Evolutionary conservation across 495 filamentous ascomycete species (phyloP).

Genomic region (Trichoderma gamsii): DNA sequence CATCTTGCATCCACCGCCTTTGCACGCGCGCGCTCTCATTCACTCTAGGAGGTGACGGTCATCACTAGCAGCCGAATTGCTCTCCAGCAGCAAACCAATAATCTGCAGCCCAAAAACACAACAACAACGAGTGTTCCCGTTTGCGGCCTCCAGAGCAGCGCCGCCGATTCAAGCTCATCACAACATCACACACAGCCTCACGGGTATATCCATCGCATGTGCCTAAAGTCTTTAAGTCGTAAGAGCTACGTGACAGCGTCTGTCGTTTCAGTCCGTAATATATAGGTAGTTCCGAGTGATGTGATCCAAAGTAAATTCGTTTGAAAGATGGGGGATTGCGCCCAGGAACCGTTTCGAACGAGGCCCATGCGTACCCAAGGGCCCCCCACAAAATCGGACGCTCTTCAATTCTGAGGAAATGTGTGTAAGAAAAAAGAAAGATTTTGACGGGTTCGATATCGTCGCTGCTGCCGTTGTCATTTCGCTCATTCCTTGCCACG

Average conservation of each 20-base stretch:
- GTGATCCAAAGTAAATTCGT: slow-evolving; percentile 12
- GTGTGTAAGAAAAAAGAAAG: neutral
- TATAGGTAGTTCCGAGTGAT: slow-evolving; percentile 13
- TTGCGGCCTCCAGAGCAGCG: slow-evolving; percentile 5
- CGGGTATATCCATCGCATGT: slow-evolving; percentile 18
- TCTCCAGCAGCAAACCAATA: neutral
- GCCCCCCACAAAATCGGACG: slow-evolving; percentile 7
- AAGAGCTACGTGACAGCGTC: slow-evolving; percentile 13
- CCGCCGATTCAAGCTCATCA: slow-evolving; percentile 15
- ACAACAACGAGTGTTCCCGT: neutral
- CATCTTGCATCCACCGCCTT: slow-evolving; percentile 12
- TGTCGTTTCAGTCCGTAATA: slow-evolving; percentile 8
- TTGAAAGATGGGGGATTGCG: slow-evolving; percentile 8
- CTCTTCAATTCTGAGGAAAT: slow-evolving; percentile 11
- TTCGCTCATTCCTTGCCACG: neutral
- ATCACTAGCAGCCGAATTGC: neutral
- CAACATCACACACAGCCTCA: slow-evolving; percentile 14
- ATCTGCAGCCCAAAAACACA: neutral
- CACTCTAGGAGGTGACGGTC: slow-evolving; percentile 2
- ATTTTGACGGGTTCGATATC: slow-evolving; percentile 2
- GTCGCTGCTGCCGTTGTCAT: neutral
- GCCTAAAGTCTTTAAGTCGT: slow-evolving; percentile 15
- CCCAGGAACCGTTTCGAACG: slow-evolving; percentile 9
- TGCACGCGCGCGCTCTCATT: slow-evolving; percentile 7
- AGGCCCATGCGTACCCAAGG: slow-evolving; percentile 10